phyloP scores from a whole-genome alignment of 2,329 filamentous ascomycete genomes.

The Fusarium fujikuroi region DNA sequence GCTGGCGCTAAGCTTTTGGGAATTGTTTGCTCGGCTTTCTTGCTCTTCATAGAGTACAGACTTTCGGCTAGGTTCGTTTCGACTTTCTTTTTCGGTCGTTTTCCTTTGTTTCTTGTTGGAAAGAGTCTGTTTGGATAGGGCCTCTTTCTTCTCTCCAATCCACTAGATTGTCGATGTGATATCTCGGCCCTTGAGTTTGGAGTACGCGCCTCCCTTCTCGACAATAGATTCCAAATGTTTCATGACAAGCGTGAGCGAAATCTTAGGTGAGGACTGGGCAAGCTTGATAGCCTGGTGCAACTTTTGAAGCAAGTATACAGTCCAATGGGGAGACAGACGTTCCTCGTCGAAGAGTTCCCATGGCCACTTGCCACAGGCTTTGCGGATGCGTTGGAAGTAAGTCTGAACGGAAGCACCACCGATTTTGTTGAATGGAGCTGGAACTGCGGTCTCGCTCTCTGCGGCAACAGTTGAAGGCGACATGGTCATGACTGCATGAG shows the following conservation, averaged over 20 bases:
- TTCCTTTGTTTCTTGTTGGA: neutral
- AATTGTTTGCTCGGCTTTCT: neutral
- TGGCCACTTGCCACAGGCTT: neutral
- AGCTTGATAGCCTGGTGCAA: neutral
- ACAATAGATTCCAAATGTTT: neutral
- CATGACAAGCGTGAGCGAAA: neutral
- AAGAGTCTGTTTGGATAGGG: neutral
- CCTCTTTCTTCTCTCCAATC: neutral
- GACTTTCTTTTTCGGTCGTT: neutral
- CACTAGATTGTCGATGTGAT: neutral
- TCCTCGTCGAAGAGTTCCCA: neutral
- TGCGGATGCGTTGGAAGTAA: neutral
- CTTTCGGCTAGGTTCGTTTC: neutral
- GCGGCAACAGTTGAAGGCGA: neutral
- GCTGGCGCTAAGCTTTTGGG: too few species aligned
- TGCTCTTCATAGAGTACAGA: neutral
- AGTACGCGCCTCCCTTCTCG: neutral
- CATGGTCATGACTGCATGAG: neutral
- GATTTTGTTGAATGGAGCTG: neutral
- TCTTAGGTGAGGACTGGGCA: neutral
- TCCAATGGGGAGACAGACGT: neutral
- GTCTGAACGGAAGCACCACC: neutral
- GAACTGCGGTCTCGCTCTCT: neutral
- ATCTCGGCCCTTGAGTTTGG: neutral
- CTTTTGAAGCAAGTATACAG: neutral